Base-by-base conservation (phyloP, 2,329 filamentous ascomycete species). In the Myriosclerotinia duriaeana region DNA sequence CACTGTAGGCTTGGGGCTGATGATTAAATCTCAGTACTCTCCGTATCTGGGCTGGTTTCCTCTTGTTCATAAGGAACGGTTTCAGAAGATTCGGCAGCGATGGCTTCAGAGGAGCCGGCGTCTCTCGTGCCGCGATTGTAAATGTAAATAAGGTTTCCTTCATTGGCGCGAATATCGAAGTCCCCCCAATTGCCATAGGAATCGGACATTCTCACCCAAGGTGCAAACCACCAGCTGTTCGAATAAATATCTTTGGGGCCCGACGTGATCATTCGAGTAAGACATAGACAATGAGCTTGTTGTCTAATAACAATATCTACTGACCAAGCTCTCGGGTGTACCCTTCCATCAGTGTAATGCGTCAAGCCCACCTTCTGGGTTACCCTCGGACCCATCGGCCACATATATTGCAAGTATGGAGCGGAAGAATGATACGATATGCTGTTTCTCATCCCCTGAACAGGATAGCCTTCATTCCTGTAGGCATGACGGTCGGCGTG, bases 291-390 rank as follows among this genome's bases (percentile, higher is more conserved):
- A 26, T 64, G 26, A 3, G 61, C 15, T 12, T 48, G 26, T 20
- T 64, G 26, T 6, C 40, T 55, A 8, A 64, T 55, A 17, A 36
- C 50, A 30, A 64, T 64, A 12, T 26, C 20, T 40, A 1, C 40
- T 17, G 61, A 17, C 61, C 26, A 46, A 17, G n/a, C 8, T 8
- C 7, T 38, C 20, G 50, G 61, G 12, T 44, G 61, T 14, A 17
- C 14, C 0, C 9, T 55, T 26, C 61, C 52, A 38, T 55, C 40
- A 3, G 2, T 9, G 14, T 54, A 42, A 17, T 64, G 52, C 1
- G 61, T 55, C 20, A 64, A 9, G 11, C 61, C 61, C 5, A 36
- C 61, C 0, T 17, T 55, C 9, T 15, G 11, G 1, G n/a, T 55
- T 7, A 6, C 4, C n/a, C 15, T 34, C 1, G 17, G 11, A 3